A percentile compares a stretch with the other conserved stretches of the same genome.
These are phyloP conservation scores for Bryum argenteum DNA, from an alignment of 225 moss, liverwort and hornwort genomes.

Conservation along the genomic window DNA sequence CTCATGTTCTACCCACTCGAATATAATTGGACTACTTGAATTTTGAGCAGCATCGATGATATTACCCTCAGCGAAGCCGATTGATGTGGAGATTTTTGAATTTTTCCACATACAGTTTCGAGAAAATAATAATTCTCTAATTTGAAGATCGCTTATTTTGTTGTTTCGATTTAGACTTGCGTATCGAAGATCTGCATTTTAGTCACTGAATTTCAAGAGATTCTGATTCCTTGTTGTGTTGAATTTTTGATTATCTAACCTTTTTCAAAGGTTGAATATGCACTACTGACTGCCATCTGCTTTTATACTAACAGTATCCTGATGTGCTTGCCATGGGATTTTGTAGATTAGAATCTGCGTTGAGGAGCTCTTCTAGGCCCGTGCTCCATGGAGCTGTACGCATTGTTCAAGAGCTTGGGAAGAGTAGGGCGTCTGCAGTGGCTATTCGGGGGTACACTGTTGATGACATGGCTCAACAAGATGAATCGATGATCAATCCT, in stretches of 20 bases:
- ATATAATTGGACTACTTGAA: conserved; percentile 19
- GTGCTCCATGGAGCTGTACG: conserved; percentile 95
- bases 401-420: conserved; percentile 95
- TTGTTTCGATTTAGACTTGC: background rate
- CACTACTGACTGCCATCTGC: conserved; percentile 1
- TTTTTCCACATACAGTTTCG: too few relatives aligned
- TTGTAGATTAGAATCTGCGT: conserved; percentile 85
- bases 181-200: conserved; percentile 19
- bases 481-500: conserved; percentile 63
- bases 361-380: conserved; percentile 84
- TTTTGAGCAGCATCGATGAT: conserved; percentile 1
- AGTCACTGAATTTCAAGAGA: conserved; percentile 7
- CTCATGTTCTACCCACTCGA: background rate
- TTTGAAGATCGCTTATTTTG: background rate
- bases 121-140: too few relatives aligned
- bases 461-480: conserved; percentile 86
- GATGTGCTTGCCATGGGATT: conserved; percentile 26
- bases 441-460: conserved; percentile 78
- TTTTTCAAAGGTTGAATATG: background rate
- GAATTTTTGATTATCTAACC: conserved; percentile 14
- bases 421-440: conserved; percentile 94
- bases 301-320: conserved; percentile 2
- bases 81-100: conserved; percentile 5
- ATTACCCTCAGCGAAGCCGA: conserved; percentile 1
- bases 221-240: background rate